Evolutionary conservation across 225 moss, liverwort and hornwort species (phyloP), one percentile per base, ranked within the genome.

Genomic region (Thuidium tamariscinum): DNA sequence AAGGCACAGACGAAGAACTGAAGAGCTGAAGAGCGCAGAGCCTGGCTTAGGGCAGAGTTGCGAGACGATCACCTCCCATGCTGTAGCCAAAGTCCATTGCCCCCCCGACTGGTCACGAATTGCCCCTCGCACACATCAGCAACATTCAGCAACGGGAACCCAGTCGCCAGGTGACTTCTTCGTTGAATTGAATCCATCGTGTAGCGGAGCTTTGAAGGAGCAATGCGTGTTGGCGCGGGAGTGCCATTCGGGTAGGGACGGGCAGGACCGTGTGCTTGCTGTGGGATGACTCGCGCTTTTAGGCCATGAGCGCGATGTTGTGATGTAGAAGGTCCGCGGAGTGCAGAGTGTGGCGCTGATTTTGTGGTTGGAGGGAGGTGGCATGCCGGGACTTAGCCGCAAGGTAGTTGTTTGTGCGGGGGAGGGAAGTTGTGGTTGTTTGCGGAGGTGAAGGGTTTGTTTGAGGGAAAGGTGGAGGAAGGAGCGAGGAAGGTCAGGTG

Each of bases 211-310:
- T 84, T 54, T 52, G 74, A 57, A 37, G 81, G 70, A 77, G 86
- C 85, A 80, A 90, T 92, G 90, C 80, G 74, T 63, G 80, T 80
- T 78, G 89, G 85, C 34, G 80, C 76, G 41, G 30, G 80, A 22
- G 72, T 66, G 54, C 57, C 55, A 49, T 39, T 63, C 72, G 55
- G 55, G 84, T 83, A 74, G 85, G 86, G 64, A 41, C 63, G 78
- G 84, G 68, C 29, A 56, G 42, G 56, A 44, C 63, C 19, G 68
- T 20, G 84, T 13, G 77, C 48, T 64, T 42, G 61, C 48, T n/a
- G 52, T 22, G 48, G 67, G 82, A 54, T 84, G 88, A 80, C 29
- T 52, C 30, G 51, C 12, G 79, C 25, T 59, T 78, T 14, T 70
- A 59, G 51, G 74, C 34, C 74, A 48, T 81, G 46, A 41, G 63